Conservation (phyloP, 805 yeast species). For the Metschnikowia borealis region DNA sequence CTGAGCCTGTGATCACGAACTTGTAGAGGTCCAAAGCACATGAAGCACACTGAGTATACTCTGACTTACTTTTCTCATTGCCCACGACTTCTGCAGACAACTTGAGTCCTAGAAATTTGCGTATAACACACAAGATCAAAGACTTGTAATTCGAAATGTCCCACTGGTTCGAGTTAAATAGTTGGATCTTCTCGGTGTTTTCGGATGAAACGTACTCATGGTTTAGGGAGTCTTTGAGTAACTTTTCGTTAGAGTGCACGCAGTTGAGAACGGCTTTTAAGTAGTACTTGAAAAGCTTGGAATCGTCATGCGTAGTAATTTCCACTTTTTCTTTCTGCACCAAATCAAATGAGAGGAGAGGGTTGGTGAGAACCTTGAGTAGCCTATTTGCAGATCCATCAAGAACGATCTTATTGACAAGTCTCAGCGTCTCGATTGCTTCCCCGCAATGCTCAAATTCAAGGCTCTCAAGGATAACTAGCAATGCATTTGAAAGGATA, state of each 20-base stretch:
- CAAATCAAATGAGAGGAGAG: slow-evolving; percentile 42
- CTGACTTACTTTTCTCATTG: slow-evolving; percentile 15
- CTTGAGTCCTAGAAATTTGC: slow-evolving; percentile 41
- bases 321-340: slow-evolving; percentile 24
- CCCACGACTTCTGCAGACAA: slow-evolving; percentile 19
- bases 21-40: slow-evolving; percentile 41
- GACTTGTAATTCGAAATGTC: slow-evolving; percentile 59
- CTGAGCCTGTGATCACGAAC: slow-evolving; percentile 53
- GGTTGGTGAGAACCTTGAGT: slow-evolving; percentile 54
- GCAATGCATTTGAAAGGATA: slow-evolving; percentile 59
- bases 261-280: slow-evolving; percentile 51
- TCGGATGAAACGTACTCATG: slow-evolving; percentile 59
- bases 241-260: slow-evolving; percentile 41
- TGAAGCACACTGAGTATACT: slow-evolving; percentile 28
- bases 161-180: slow-evolving; percentile 43
- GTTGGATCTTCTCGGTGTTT: slow-evolving; percentile 38
- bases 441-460: slow-evolving; percentile 1
- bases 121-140: slow-evolving; percentile 43
- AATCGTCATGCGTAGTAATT: slow-evolving; percentile 51
- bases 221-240: slow-evolving; percentile 46
- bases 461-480: slow-evolving; percentile 56
- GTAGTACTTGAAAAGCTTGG: slow-evolving; percentile 59
- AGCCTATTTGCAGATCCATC: slow-evolving; percentile 59
- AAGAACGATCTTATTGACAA: slow-evolving; percentile 43
- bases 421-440: slow-evolving; percentile 39